Conservation (phyloP, 352 stramenopile species). For the Pythium chondricola region DNA sequence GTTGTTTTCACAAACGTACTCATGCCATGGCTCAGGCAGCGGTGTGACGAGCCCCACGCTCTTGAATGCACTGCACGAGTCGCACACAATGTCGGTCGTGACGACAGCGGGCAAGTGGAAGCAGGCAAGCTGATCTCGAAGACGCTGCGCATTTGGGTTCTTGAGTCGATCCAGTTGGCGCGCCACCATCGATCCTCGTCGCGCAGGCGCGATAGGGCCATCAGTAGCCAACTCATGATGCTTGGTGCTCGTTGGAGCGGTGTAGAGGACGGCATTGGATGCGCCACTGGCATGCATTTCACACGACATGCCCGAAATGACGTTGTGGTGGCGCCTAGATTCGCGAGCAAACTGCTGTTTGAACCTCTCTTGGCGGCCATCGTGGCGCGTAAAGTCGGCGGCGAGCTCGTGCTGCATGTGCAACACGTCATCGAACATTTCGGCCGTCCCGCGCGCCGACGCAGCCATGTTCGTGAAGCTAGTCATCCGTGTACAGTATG, state of each 20-base stretch:
- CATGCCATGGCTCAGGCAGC: conserved; percentile 36
- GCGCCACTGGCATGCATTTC: conserved; percentile 18
- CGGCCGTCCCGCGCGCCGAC: conserved; percentile 11
- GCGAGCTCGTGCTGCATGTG: conserved; percentile 28
- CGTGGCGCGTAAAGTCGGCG: conserved; percentile 36
- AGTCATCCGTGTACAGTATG: too few species aligned
- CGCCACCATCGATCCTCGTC: conserved; percentile 4
- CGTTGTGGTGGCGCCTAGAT: conserved; percentile 39
- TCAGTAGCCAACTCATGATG: not conserved
- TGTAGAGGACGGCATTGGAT: conserved; percentile 30
- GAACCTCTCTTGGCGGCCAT: conserved; percentile 43
- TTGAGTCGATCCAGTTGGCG: conserved; percentile 14
- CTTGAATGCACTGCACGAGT: conserved; percentile 39
- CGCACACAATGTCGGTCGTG: conserved; percentile 47
- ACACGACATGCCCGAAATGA: conserved; percentile 36
- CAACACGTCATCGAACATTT: conserved; percentile 47
- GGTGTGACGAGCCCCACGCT: conserved; percentile 23
- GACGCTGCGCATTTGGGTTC: conserved; percentile 4
- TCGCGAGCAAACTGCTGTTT: conserved; percentile 47
- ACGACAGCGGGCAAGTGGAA: conserved; percentile 40
- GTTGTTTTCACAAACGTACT: conserved; percentile 38
- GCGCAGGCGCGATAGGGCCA: not conserved
- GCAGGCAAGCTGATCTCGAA: conserved; percentile 28
- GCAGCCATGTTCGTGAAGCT: conserved; percentile 13
- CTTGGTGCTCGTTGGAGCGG: conserved; percentile 9